Percentiles rank a stretch among this genome's conserved stretches.
phyloP scores from a whole-genome alignment of 2,329 filamentous ascomycete genomes.

The Penicillium decumbens region DNA sequence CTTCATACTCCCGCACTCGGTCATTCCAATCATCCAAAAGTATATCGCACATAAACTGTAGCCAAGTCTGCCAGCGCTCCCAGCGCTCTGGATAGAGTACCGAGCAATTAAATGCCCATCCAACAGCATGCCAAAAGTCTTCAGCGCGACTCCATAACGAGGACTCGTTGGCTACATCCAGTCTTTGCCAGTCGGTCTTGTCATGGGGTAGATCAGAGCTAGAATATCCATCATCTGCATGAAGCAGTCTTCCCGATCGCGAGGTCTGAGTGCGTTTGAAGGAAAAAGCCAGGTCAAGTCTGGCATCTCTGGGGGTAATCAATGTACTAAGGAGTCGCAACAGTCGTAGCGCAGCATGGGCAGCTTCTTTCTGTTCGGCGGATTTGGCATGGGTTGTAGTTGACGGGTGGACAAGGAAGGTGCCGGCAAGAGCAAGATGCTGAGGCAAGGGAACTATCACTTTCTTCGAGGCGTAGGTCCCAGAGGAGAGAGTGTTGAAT shows the following conservation, averaged over 20 bases:
- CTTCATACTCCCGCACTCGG: conserved; percentile 22
- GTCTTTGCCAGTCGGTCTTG: conserved; percentile 52
- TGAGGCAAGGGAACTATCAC: conserved; percentile 64
- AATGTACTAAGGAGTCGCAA: conserved; percentile 62
- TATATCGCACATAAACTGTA: conserved; percentile 61
- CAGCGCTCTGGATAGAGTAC: conserved; percentile 67
- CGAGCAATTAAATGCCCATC: conserved; percentile 92
- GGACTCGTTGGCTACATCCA: conserved; percentile 58
- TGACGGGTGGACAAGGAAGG: conserved; percentile 73
- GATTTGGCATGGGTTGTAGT: conserved; percentile 69
- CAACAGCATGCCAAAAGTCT: conserved; percentile 83
- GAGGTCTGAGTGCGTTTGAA: conserved; percentile 50
- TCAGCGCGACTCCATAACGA: conserved; percentile 71
- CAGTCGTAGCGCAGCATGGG: conserved; percentile 64
- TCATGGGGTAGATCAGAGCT: conserved; percentile 28
- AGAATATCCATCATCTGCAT: conserved; percentile 19
- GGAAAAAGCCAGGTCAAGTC: conserved; percentile 65
- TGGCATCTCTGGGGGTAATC: conserved; percentile 66
- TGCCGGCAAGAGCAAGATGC: conserved; percentile 72
- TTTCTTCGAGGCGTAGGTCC: conserved; percentile 40
- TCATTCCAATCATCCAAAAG: conserved; percentile 45
- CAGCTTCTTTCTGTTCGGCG: conserved; percentile 57
- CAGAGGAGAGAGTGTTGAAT: conserved; percentile 39
- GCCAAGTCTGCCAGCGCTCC: conserved; percentile 75
- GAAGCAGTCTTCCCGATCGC: conserved; percentile 30